A percentile compares a stretch with the other conserved stretches of the same genome.
These are phyloP conservation scores for Diospyros lotus DNA, from an alignment of 148 eudicot genomes.

Conservation along the genomic window DNA sequence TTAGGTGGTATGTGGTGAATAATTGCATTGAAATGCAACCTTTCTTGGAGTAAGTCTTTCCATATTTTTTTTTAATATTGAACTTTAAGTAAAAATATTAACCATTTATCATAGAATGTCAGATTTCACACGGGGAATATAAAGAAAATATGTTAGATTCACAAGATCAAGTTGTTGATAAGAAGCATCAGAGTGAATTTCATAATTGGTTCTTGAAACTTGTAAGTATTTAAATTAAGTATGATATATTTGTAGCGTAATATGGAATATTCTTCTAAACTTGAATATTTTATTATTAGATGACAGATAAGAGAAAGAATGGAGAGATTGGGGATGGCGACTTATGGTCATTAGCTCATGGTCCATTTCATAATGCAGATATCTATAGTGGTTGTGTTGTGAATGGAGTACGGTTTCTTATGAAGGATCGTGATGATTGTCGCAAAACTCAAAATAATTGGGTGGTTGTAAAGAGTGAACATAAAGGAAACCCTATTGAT, in stretches of 20 bases:
- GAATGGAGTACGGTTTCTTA: neutral
- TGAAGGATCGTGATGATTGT: neutral
- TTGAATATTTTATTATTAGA: neutral
- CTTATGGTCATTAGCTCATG: neutral
- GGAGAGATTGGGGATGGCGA: neutral
- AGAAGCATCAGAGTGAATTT: neutral
- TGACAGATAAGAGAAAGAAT: neutral
- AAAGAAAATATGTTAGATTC: neutral
- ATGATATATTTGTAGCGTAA: neutral
- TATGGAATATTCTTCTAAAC: neutral
- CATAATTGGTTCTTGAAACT: neutral
- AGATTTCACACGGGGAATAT: neutral
- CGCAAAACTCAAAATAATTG: slow-evolving; percentile 4
- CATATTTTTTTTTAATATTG: too few species aligned
- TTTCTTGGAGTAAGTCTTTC: neutral
- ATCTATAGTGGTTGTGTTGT: neutral
- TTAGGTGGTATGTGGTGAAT: slow-evolving; percentile 1
- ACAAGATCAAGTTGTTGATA: neutral
- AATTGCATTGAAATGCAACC: slow-evolving; percentile 18
- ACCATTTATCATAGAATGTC: neutral
- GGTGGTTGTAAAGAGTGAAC: neutral
- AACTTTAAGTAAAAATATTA: too few species aligned
- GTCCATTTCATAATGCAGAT: neutral
- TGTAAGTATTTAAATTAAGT: neutral
- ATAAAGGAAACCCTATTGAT: slow-evolving; percentile 4